Base-by-base conservation (phyloP, 2,329 filamentous ascomycete species). In the Penicillium occitanis region DNA sequence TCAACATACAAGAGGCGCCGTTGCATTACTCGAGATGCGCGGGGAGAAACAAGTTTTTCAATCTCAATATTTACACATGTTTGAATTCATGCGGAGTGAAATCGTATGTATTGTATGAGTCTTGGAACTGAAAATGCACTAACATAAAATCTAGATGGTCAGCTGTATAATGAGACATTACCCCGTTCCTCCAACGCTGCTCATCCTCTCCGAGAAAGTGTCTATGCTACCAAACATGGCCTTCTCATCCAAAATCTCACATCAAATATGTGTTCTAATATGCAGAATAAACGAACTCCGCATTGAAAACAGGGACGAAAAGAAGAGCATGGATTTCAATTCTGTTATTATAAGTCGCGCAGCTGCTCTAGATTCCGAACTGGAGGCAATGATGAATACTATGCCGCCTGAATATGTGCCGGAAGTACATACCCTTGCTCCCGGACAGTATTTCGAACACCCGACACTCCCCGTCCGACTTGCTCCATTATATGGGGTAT, bases 1-100 rank as follows among this genome's bases (percentile, higher is more conserved):
- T 62, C 83, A 83, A 5, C 87, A 90, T 72, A 82, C 88, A 55
- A 80, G 84, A 70, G 87, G 87, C 0, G 87, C 86, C 1, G 81
- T 85, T 53, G 86, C 87, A 11, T 75, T 90, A n/a, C 76, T 88
- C 19, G 82, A 82, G 65, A 61, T 80, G 48, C 73, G 78, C n/a
- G 79, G 78, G 8, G 63, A 70, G 3, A 70, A 77, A n/a, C 77
- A 79, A 60, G 69, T 81, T 37, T 74, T 78, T 64, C 73, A 71
- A 58, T 75, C 80, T 25, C 78, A 81, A 58, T 83, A 84, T 4
- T 79, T 86, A 67, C 79, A 83, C 40, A 81, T 83, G 5, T 81
- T 88, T 63, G 70, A 87, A 14, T 85, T 87, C 68, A 74, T 88
- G 42, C 82, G 85, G 66, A 87, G 83, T 71, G 84, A 86, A 44